Conservation (phyloP, 768 basidiomycete species). For the Auricularia sp. region DNA sequence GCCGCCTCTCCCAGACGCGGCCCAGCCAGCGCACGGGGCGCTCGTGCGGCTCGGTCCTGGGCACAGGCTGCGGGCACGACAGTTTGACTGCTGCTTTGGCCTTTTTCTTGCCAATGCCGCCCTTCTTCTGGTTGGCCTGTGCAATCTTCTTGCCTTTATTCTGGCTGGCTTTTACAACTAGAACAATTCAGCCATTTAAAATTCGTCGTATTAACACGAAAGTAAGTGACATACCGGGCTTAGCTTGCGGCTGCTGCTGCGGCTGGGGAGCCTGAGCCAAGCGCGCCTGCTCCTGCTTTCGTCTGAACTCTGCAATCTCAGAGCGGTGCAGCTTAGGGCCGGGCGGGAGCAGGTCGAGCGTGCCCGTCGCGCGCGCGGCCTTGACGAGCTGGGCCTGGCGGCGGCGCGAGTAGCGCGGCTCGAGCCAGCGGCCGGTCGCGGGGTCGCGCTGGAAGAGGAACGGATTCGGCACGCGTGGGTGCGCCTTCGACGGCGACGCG, state of each 20-base stretch:
- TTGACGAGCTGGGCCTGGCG: constrained; percentile 73
- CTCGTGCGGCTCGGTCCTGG: not conserved
- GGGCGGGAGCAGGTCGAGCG: constrained; percentile 53
- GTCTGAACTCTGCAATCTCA: constrained; percentile 12
- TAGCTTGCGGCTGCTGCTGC: no score
- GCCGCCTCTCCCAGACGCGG: constrained; percentile 27
- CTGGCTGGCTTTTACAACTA: no score
- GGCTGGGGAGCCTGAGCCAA: not conserved
- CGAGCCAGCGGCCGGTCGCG: constrained; percentile 53
- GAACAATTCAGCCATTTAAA: no score
- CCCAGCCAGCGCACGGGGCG: constrained; percentile 31
- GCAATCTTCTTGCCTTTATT: no score
- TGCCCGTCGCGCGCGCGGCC: constrained; percentile 44
- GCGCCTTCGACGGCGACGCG: not conserved
- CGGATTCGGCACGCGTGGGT: constrained; percentile 37
- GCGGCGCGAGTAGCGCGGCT: constrained; percentile 61
- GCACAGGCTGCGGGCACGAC: not conserved
- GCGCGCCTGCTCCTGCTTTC: not conserved
- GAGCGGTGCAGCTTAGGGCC: constrained; percentile 43
- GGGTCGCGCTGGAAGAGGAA: constrained; percentile 57
- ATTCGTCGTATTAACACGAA: no score
- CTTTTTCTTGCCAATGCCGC: no score
- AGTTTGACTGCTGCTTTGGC: not conserved
- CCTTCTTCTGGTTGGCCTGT: not conserved
- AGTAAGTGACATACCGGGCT: no score